A percentile compares a stretch with the other conserved stretches of the same genome.
Conservation (phyloP, 2,329 filamentous ascomycete genomes). For the Pestalotiopsis sp. region DNA sequence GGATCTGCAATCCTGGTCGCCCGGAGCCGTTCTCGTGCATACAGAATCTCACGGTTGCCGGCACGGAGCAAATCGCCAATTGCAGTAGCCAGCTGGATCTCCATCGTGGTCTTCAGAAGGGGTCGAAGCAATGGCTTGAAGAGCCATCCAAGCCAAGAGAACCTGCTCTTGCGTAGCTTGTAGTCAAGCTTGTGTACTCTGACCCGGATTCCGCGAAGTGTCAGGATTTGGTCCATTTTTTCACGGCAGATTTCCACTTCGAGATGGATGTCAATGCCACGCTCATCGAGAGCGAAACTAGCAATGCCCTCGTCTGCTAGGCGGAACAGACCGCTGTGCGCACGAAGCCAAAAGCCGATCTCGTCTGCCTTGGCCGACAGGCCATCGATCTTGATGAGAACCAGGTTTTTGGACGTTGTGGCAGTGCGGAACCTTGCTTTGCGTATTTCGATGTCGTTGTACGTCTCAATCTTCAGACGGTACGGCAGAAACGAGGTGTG, state of each 20-base stretch:
- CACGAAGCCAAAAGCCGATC: slow-evolving; percentile 84
- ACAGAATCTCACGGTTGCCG: slow-evolving; percentile 83
- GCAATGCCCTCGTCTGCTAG: slow-evolving; percentile 83
- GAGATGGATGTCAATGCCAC: slow-evolving; percentile 82
- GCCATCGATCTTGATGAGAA: slow-evolving; percentile 79
- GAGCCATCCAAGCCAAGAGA: slow-evolving; percentile 77
- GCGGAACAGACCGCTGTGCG: slow-evolving; percentile 73
- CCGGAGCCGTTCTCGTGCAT: slow-evolving; percentile 80
- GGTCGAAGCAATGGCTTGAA: slow-evolving; percentile 83
- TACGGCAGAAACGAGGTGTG: slow-evolving; percentile 87
- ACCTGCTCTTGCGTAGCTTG: slow-evolving; percentile 70
- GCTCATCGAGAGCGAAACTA: slow-evolving; percentile 80
- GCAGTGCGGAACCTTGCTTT: slow-evolving; percentile 73
- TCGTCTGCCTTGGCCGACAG: slow-evolving; percentile 83
- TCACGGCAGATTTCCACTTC: slow-evolving; percentile 83
- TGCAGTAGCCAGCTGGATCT: slow-evolving; percentile 72
- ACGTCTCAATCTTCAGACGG: slow-evolving; percentile 75
- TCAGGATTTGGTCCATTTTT: slow-evolving; percentile 76
- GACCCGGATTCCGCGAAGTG: slow-evolving; percentile 73
- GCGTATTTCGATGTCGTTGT: slow-evolving; percentile 82
- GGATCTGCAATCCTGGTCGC: slow-evolving; percentile 83
- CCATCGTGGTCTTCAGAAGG: slow-evolving; percentile 70
- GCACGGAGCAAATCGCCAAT: slow-evolving; percentile 70
- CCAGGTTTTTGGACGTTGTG: slow-evolving; percentile 65
- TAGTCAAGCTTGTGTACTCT: slow-evolving; percentile 87